Conservation (phyloP, 768 basidiomycete species). For the Boletus bicolor region DNA sequence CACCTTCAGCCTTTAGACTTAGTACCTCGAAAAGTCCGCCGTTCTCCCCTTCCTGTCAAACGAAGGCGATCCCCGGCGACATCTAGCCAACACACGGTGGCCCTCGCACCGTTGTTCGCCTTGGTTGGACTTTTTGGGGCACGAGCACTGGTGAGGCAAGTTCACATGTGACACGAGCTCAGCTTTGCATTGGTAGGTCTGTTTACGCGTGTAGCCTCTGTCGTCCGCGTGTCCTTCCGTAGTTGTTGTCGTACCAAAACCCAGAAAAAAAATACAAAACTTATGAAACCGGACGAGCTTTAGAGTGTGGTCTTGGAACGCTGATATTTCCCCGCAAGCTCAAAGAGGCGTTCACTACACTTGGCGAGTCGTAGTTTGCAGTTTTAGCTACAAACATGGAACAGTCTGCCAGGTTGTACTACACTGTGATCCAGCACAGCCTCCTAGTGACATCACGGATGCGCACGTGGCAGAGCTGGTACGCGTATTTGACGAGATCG, state of each 20-base stretch:
- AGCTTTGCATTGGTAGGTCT: conserved; percentile 7
- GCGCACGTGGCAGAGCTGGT: too few species aligned
- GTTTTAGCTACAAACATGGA: too few species aligned
- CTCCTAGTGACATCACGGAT: too few species aligned
- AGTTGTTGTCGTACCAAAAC: conserved; percentile 10
- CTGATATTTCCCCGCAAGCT: too few species aligned
- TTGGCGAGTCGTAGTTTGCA: not conserved
- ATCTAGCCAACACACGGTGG: not conserved
- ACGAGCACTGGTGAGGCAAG: not conserved
- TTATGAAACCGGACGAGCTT: not conserved
- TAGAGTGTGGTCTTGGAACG: not conserved
- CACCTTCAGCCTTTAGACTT: conserved; percentile 1
- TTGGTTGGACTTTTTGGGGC: not conserved
- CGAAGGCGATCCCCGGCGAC: not conserved
- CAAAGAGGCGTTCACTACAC: not conserved
- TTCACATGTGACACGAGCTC: conserved; percentile 9
- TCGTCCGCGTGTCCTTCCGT: conserved; percentile 3
- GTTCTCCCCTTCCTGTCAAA: not conserved
- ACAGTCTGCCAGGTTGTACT: too few species aligned
- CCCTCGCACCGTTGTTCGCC: not conserved
- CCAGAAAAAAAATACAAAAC: conserved; percentile 5
- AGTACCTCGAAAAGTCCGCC: too few species aligned
- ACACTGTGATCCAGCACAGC: too few species aligned
- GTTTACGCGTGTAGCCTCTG: conserved; percentile 3
- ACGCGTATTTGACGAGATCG: too few species aligned